A percentile compares a stretch with the other conserved stretches of the same genome.
Evolutionary conservation across 2,329 filamentous ascomycete genomes (phyloP).

Genomic region (Fusarium algeriense): DNA sequence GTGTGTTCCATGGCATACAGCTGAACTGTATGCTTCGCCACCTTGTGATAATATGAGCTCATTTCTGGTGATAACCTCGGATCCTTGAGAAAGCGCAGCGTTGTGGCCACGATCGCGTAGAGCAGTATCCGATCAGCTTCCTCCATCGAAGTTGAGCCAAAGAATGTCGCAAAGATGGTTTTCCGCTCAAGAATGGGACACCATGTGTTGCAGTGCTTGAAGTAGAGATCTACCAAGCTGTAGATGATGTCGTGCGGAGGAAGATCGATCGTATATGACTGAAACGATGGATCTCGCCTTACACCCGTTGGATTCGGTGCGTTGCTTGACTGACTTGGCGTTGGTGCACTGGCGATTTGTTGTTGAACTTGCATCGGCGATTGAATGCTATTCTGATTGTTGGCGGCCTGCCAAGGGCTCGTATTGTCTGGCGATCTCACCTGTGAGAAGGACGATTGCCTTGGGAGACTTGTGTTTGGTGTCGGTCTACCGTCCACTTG

Average conservation of each 20-base stretch:
- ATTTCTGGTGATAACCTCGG: constrained; percentile 54
- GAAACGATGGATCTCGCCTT: constrained; percentile 46
- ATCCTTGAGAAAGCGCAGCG: constrained; percentile 58
- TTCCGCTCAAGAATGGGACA: constrained; percentile 60
- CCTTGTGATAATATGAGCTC: constrained; percentile 54
- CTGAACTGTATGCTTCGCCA: constrained; percentile 56
- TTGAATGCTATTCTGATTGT: constrained; percentile 45
- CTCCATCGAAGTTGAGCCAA: constrained; percentile 55
- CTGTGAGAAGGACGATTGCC: constrained; percentile 41
- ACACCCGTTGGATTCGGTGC: constrained; percentile 1
- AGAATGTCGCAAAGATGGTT: constrained; percentile 56
- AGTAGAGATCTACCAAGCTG: constrained; percentile 70
- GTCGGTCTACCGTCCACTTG: constrained; percentile 47
- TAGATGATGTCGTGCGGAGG: constrained; percentile 72
- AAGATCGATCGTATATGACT: constrained; percentile 61
- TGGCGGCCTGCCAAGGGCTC: constrained; percentile 47
- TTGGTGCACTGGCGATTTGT: constrained; percentile 4
- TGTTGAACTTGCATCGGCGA: constrained; percentile 10
- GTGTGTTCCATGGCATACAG: constrained; percentile 58
- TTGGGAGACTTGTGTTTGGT: constrained; percentile 36
- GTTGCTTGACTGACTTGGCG: not conserved
- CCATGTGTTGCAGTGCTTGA: constrained; percentile 74
- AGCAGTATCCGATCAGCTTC: constrained; percentile 57
- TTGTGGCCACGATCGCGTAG: constrained; percentile 60
- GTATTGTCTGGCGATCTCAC: constrained; percentile 58